A percentile compares a stretch with the other conserved stretches of the same genome.
These are phyloP conservation scores for Venturia asperata DNA, from an alignment of 2,329 filamentous ascomycete genomes.

Conservation along the genomic window DNA sequence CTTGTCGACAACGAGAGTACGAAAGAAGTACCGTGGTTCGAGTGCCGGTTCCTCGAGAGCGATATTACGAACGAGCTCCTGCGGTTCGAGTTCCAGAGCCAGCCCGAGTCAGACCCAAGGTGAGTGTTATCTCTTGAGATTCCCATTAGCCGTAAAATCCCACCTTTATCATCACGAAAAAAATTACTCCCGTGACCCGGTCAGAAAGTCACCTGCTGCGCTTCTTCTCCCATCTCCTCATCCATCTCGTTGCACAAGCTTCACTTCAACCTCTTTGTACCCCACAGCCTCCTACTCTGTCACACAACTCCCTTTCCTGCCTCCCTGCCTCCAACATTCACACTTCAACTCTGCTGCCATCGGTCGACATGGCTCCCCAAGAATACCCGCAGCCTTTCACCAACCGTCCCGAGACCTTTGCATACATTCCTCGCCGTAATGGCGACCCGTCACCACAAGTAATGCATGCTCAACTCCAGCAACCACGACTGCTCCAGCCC, in stretches of 20 bases:
- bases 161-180: neutral
- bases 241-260: neutral
- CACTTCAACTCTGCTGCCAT: neutral
- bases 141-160: neutral
- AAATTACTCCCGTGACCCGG: neutral
- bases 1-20: neutral
- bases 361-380: neutral
- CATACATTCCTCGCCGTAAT: conserved; percentile 7
- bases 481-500: neutral
- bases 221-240: neutral
- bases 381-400: conserved; percentile 12
- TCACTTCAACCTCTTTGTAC: neutral
- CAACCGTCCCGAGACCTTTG: conserved; percentile 12
- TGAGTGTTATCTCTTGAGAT: neutral
- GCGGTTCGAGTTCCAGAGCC: neutral
- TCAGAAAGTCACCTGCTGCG: neutral
- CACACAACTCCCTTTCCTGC: neutral
- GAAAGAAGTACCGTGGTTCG: neutral
- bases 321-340: neutral
- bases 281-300: neutral
- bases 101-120: neutral
- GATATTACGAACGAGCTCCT: neutral
- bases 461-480: neutral
- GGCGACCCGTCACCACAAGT: neutral
- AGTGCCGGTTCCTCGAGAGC: neutral